These are phyloP conservation scores for Omphalotus guepiniiformis DNA, from an alignment of 768 basidiomycete genomes.

Conservation along the genomic window DNA sequence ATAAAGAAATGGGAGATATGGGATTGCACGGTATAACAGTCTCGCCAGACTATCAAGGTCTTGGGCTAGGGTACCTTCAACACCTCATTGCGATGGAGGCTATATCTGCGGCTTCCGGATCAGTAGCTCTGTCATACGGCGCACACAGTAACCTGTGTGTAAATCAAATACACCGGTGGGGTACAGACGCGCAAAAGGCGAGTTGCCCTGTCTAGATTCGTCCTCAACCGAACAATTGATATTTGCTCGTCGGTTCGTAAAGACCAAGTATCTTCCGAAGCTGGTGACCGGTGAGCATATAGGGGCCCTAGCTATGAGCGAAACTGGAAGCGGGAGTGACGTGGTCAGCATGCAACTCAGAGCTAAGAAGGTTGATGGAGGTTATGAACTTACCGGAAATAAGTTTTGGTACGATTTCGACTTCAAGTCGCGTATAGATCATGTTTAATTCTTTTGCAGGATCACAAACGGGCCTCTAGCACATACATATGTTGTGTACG, in stretches of 20 bases:
- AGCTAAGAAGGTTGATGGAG: slow-evolving; percentile 73
- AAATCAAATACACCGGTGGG: slow-evolving; percentile 82
- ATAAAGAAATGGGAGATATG: slow-evolving; percentile 90
- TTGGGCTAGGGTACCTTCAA: slow-evolving; percentile 79
- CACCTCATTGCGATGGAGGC: slow-evolving; percentile 96
- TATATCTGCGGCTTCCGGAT: slow-evolving; percentile 84
- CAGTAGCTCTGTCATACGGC: slow-evolving; percentile 88
- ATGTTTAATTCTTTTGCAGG: slow-evolving; percentile 38
- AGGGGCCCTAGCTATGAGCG: slow-evolving; percentile 93
- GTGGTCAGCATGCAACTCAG: slow-evolving; percentile 86
- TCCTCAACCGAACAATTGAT: background rate
- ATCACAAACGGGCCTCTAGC: slow-evolving; percentile 94
- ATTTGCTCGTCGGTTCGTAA: background rate
- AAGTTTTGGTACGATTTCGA: slow-evolving; percentile 77
- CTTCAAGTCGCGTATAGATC: background rate
- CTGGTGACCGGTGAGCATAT: slow-evolving; percentile 78
- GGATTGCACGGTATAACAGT: slow-evolving; percentile 89
- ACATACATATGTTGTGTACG: slow-evolving; percentile 89
- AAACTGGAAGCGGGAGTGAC: slow-evolving; percentile 88
- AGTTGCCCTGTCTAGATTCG: background rate
- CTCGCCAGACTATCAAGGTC: slow-evolving; percentile 40
- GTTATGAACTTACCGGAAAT: slow-evolving; percentile 81
- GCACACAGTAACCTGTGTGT: slow-evolving; percentile 90
- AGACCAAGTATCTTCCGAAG: slow-evolving; percentile 71
- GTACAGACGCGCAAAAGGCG: slow-evolving; percentile 75